Conservation (phyloP, 2,329 filamentous ascomycete species). For the Tolypocladium ovalisporum region DNA sequence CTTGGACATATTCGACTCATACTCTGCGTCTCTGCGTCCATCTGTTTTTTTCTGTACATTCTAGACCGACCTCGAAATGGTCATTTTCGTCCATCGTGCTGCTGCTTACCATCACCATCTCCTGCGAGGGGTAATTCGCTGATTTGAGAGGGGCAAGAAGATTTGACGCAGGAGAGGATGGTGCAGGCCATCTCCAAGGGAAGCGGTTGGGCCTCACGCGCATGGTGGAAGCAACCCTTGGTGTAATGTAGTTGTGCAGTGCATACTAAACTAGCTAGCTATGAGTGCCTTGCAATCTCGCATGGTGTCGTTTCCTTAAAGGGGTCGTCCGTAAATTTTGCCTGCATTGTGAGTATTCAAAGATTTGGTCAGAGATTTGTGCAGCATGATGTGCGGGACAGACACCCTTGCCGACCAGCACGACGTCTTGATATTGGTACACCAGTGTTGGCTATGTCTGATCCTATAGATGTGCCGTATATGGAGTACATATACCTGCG, state of each 20-base stretch:
- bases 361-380: too few species aligned
- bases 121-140: constrained; percentile 19
- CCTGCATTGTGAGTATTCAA: background rate
- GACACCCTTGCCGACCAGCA: too few species aligned
- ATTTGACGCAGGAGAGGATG: background rate
- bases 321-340: background rate
- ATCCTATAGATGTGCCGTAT: too few species aligned
- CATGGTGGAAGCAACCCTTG: background rate
- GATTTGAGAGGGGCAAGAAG: constrained; percentile 5
- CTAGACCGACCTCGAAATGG: constrained; percentile 21
- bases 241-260: background rate
- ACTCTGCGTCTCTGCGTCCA: constrained; percentile 12
- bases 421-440: too few species aligned
- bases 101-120: constrained; percentile 19
- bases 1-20: constrained; percentile 21
- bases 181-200: background rate
- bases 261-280: background rate
- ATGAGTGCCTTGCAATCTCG: background rate
- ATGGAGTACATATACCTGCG: too few species aligned
- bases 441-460: too few species aligned
- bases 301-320: background rate
- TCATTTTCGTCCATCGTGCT: constrained; percentile 10
- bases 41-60: constrained; percentile 20
- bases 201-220: background rate
- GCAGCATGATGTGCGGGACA: too few species aligned